Conservation (phyloP, 345 rosid species). For the Camelina sativa region DNA sequence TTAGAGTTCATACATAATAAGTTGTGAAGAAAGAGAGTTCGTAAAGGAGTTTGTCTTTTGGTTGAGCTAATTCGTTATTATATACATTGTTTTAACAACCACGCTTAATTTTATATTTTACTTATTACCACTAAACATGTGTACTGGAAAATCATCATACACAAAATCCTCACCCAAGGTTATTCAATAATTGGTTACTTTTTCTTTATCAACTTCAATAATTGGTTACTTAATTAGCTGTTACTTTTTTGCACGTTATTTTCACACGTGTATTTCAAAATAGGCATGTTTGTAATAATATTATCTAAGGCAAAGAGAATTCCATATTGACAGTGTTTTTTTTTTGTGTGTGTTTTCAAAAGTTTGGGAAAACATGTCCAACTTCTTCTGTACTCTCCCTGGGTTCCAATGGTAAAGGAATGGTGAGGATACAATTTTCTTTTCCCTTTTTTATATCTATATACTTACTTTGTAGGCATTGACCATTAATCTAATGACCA, state of each 20-base stretch:
- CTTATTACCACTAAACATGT: slow-evolving; percentile 31
- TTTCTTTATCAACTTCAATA: slow-evolving; percentile 19
- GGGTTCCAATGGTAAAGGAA: slow-evolving; percentile 59
- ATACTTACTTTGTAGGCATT: background rate
- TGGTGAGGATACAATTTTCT: slow-evolving; percentile 51
- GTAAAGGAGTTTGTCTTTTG: slow-evolving; percentile 17
- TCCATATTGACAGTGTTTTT: slow-evolving; percentile 15
- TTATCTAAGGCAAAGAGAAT: background rate
- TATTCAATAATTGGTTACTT: slow-evolving; percentile 20
- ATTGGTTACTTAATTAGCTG: slow-evolving; percentile 25
- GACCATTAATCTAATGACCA: background rate
- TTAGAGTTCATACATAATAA: slow-evolving; percentile 24
- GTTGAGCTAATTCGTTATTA: slow-evolving; percentile 16
- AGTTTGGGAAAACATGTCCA: slow-evolving; percentile 58
- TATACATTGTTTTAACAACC: background rate
- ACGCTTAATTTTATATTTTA: background rate
- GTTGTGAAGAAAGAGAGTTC: slow-evolving; percentile 18
- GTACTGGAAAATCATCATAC: slow-evolving; percentile 69
- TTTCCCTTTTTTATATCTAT: background rate
- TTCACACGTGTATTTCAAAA: background rate
- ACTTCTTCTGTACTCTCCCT: slow-evolving; percentile 47
- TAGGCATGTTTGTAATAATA: background rate
- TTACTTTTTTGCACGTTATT: background rate
- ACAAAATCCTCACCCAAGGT: slow-evolving; percentile 73
- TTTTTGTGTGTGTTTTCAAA: slow-evolving; percentile 16